A percentile compares a stretch with the other conserved stretches of the same genome.
Conservation (phyloP, 208 protist genomes). For the Acanthamoeba castellanii region DNA sequence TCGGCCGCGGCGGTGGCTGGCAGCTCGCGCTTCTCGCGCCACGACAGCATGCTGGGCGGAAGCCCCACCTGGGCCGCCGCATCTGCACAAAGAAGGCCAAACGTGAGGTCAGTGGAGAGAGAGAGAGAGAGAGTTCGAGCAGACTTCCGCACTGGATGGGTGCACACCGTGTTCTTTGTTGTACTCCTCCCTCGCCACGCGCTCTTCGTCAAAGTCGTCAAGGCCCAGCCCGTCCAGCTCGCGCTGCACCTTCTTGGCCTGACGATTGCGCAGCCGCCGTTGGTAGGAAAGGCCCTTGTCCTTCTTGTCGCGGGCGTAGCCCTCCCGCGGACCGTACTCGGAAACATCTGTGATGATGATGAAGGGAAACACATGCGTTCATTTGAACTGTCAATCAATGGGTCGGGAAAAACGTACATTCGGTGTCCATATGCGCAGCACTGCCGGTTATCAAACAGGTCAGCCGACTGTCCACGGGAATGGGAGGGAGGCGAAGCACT, state of each 20-base stretch:
- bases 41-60: conserved; percentile 46
- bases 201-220: conserved; percentile 14
- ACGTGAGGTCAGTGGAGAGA: neutral
- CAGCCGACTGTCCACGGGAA: no score
- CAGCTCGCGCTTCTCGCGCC: conserved; percentile 72
- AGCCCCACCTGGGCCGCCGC: conserved; percentile 46
- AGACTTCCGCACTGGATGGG: neutral
- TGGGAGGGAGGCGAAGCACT: neutral
- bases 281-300: conserved; percentile 45
- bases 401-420: neutral
- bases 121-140: neutral
- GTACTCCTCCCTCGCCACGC: conserved; percentile 22
- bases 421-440: neutral
- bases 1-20: neutral
- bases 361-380: neutral
- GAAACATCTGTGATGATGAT: neutral
- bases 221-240: neutral
- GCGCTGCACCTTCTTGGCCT: conserved; percentile 47
- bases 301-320: neutral
- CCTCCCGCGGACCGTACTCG: conserved; percentile 45
- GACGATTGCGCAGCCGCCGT: conserved; percentile 44
- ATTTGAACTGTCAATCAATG: neutral
- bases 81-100: neutral
- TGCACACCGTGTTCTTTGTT: conserved; percentile 52
- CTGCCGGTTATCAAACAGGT: neutral